Conservation (phyloP, 805 yeast genomes). For the Wickerhamiella cacticola region DNA sequence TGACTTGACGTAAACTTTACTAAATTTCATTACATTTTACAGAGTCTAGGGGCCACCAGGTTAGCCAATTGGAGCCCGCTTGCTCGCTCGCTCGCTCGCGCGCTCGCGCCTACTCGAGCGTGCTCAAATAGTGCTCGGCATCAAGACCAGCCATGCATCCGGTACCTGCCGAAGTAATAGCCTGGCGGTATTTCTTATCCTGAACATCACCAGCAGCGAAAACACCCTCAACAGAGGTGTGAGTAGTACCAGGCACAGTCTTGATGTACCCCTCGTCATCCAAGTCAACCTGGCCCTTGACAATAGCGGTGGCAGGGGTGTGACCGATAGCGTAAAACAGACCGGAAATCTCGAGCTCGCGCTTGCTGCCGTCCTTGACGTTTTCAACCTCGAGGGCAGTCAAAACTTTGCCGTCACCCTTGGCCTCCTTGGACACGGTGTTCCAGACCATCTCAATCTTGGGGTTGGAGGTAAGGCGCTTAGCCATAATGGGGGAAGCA, state of each 20-base stretch:
- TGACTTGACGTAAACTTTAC: too few species aligned
- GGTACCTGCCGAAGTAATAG: conserved; percentile 98
- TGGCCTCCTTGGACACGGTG: conserved; percentile 74
- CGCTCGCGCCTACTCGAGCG: conserved; percentile 28
- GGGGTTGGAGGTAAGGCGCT: conserved; percentile 70
- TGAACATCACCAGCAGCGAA: conserved; percentile 99
- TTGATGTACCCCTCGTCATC: conserved; percentile 82
- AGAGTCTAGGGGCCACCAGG: too few species aligned
- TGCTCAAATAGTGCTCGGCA: conserved; percentile 73
- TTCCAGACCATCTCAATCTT: conserved; percentile 86
- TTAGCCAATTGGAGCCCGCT: too few species aligned
- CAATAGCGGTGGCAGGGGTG: conserved; percentile 81
- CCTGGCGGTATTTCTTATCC: conserved; percentile 94
- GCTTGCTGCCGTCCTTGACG: conserved; percentile 55
- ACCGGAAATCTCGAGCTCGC: conserved; percentile 72
- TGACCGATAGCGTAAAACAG: conserved; percentile 98
- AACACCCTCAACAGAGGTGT: conserved; percentile 78
- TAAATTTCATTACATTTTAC: too few species aligned
- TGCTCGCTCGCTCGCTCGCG: too few species aligned
- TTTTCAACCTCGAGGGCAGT: conserved; percentile 52
- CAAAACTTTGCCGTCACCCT: conserved; percentile 85
- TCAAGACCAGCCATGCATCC: conserved; percentile 99
- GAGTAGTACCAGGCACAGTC: conserved; percentile 81
- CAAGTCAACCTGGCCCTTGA: conserved; percentile 63
- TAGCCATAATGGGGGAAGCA: conserved; percentile 96